Conservation (phyloP, 2,329 filamentous ascomycete species). For the Fusarium nelsonii region DNA sequence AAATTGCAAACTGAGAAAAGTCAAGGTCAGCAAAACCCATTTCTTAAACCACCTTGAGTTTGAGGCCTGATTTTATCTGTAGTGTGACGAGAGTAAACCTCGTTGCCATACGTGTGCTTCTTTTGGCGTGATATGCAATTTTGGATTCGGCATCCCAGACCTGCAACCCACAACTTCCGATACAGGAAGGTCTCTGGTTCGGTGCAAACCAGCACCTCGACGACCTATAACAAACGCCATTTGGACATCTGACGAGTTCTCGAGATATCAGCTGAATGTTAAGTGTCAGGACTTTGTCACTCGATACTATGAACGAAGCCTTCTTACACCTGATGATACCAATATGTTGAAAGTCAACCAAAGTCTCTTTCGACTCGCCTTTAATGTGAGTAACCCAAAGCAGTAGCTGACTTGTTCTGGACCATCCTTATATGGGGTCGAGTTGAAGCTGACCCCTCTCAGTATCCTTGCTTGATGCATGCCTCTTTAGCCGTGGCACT, state of each 20-base stretch:
- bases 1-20: slow-evolving; percentile 64
- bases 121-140: slow-evolving; percentile 62
- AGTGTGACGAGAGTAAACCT: slow-evolving; percentile 63
- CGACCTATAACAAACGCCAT: slow-evolving; percentile 49
- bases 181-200: slow-evolving; percentile 23
- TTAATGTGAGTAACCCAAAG: slow-evolving; percentile 50
- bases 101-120: slow-evolving; percentile 57
- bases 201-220: slow-evolving; percentile 38
- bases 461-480: slow-evolving; percentile 62
- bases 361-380: slow-evolving; percentile 55
- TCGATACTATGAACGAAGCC: slow-evolving; percentile 55
- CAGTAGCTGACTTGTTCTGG: fast-evolving
- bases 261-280: slow-evolving; percentile 53
- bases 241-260: slow-evolving; percentile 52
- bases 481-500: slow-evolving; percentile 58
- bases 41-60: background rate
- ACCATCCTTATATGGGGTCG: slow-evolving; percentile 1
- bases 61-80: background rate
- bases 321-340: slow-evolving; percentile 54
- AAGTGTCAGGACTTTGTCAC: slow-evolving; percentile 58
- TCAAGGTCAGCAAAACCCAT: slow-evolving; percentile 56
- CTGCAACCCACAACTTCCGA: slow-evolving; percentile 53
- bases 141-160: slow-evolving; percentile 52
- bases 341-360: slow-evolving; percentile 55
- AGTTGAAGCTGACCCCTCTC: background rate